phyloP scores from a whole-genome alignment of 75 land plant species.

The Selaginella tamariscina region DNA sequence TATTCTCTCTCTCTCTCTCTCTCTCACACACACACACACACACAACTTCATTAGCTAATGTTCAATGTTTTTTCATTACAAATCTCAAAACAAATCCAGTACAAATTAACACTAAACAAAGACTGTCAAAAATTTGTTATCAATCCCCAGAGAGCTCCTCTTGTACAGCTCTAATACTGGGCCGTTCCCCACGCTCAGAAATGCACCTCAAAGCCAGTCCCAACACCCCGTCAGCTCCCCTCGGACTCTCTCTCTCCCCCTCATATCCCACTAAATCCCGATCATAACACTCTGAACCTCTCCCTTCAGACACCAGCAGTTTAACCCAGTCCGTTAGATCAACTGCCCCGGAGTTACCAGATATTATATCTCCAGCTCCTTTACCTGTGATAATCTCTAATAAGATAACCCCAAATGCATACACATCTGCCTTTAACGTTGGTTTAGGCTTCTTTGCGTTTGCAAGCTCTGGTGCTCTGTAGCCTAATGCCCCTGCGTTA shows the following conservation, averaged over 20 bases:
- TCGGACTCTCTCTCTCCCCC: constrained; percentile 30
- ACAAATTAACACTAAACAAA: too few species aligned
- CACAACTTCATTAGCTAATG: too few species aligned
- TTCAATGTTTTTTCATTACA: too few species aligned
- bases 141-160: too few species aligned
- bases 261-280: constrained; percentile 26
- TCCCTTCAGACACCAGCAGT: constrained; percentile 52
- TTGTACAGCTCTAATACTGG: constrained; percentile 55
- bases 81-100: too few species aligned
- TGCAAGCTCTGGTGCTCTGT: constrained; percentile 87
- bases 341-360: constrained; percentile 69
- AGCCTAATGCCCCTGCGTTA: constrained; percentile 89
- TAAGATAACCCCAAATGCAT: constrained; percentile 85
- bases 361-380: constrained; percentile 75
- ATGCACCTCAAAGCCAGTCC: constrained; percentile 70
- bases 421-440: constrained; percentile 76
- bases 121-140: too few species aligned
- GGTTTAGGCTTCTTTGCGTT: constrained; percentile 57
- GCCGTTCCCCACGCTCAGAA: constrained; percentile 45
- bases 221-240: constrained; percentile 73
- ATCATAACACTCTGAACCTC: constrained; percentile 72
- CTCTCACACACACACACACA: too few species aligned
- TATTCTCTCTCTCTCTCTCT: too few species aligned
- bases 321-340: constrained; percentile 88
- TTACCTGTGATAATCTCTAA: constrained; percentile 80